Conservation (phyloP, 306 rosid genomes). For the Hylodesmum podocarpum region DNA sequence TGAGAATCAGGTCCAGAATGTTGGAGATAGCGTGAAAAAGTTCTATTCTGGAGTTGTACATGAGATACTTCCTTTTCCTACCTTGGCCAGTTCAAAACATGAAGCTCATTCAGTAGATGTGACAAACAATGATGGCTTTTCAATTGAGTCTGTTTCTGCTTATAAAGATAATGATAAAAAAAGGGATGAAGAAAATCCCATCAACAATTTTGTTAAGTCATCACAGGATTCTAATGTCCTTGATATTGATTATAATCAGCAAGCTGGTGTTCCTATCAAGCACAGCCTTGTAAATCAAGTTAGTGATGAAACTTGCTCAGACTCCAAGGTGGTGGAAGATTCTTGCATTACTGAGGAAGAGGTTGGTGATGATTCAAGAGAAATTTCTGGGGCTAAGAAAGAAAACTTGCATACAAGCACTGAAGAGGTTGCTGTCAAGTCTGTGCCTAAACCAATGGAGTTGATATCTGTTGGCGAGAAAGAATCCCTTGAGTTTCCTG, state of each 20-base stretch:
- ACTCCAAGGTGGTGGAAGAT: conserved; percentile 31
- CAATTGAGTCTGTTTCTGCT: conserved; percentile 25
- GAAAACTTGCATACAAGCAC: conserved; percentile 12
- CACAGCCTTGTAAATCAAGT: conserved; percentile 24
- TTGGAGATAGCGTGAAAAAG: conserved; percentile 68
- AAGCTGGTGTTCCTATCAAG: conserved; percentile 21
- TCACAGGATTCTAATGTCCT: conserved; percentile 23
- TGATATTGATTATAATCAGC: conserved; percentile 37
- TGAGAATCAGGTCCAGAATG: conserved; percentile 64
- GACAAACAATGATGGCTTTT: conserved; percentile 24
- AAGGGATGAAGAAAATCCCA: conserved; percentile 38
- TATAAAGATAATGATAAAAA: conserved; percentile 4
- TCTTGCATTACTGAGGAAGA: conserved; percentile 21
- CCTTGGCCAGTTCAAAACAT: conserved; percentile 35
- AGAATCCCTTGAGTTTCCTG: conserved; percentile 11
- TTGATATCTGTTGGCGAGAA: conserved; percentile 16
- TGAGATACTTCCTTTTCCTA: conserved; percentile 52
- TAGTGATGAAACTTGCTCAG: conserved; percentile 12
- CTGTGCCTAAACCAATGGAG: background rate
- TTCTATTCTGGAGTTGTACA: conserved; percentile 67
- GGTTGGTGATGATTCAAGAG: conserved; percentile 33
- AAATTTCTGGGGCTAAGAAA: conserved; percentile 8
- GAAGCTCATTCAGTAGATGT: conserved; percentile 36
- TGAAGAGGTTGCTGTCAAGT: conserved; percentile 8
- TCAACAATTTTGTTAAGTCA: conserved; percentile 25